Percentiles rank a stretch among this genome's conserved stretches.
Conservation (phyloP, 2,329 filamentous ascomycete species). For the Colletotrichum camelliae region DNA sequence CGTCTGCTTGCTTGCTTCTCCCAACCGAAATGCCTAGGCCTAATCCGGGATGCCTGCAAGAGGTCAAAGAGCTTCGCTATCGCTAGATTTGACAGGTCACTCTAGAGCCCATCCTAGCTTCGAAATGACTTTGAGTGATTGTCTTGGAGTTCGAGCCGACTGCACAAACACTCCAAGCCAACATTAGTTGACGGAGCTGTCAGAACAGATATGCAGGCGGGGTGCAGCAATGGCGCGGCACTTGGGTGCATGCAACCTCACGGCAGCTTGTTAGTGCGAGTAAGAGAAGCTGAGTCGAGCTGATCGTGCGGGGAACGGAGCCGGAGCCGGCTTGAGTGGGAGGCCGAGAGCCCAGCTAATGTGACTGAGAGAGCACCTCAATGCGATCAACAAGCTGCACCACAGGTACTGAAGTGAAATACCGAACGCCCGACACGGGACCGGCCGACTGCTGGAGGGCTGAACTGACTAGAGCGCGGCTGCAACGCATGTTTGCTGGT, state of each 20-base stretch:
- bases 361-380: not conserved
- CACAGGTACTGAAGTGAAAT: not conserved
- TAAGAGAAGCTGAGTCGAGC: not conserved
- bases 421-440: not conserved
- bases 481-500: not conserved
- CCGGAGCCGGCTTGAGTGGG: not conserved
- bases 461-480: not conserved
- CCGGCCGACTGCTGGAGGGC: not conserved
- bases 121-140: not conserved
- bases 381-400: not conserved
- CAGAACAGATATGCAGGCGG: not conserved
- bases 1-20: not conserved
- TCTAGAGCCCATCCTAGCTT: not conserved
- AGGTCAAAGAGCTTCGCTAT: not conserved
- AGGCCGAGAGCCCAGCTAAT: not conserved
- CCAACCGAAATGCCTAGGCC: not conserved
- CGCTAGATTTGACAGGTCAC: not conserved
- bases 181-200: not conserved
- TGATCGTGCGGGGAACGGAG: slow-evolving; percentile 2
- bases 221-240: not conserved
- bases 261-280: not conserved
- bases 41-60: not conserved
- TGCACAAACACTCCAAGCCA: not conserved
- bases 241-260: slow-evolving; percentile 8
- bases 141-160: not conserved